phyloP scores from a whole-genome alignment of 495 filamentous ascomycete species.

The Hyaloscypha bicolor region DNA sequence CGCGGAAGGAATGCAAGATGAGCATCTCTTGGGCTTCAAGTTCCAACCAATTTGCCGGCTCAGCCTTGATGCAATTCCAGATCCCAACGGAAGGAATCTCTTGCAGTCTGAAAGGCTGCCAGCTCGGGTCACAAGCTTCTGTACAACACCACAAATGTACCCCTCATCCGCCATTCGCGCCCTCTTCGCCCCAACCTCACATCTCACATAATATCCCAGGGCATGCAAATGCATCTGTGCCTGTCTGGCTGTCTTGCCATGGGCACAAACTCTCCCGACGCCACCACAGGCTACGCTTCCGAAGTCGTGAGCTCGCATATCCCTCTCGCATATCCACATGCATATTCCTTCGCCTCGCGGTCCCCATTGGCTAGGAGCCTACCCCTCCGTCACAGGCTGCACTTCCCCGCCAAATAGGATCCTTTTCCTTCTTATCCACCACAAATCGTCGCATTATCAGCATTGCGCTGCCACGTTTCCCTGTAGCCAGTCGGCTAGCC shows the following conservation, averaged over 20 bases:
- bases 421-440: background rate
- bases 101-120: background rate
- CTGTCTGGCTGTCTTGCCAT: background rate
- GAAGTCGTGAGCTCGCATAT: too few relatives aligned
- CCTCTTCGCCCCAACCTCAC: conserved; percentile 12
- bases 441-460: background rate
- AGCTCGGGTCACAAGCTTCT: background rate
- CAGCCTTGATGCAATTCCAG: conserved; percentile 1
- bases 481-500: background rate
- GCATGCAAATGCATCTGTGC: background rate
- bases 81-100: background rate
- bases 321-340: background rate
- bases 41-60: background rate
- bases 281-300: too few relatives aligned
- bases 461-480: background rate
- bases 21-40: background rate
- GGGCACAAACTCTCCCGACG: too few relatives aligned
- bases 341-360: background rate
- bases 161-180: background rate
- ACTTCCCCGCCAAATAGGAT: background rate
- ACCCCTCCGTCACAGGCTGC: background rate
- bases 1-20: background rate
- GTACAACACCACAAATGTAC: background rate
- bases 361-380: background rate
- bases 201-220: conserved; percentile 2